Percentiles rank a stretch among this genome's conserved stretches.
Evolutionary conservation across 306 rosid genomes (phyloP).

Genomic region (Sindora glabra): DNA sequence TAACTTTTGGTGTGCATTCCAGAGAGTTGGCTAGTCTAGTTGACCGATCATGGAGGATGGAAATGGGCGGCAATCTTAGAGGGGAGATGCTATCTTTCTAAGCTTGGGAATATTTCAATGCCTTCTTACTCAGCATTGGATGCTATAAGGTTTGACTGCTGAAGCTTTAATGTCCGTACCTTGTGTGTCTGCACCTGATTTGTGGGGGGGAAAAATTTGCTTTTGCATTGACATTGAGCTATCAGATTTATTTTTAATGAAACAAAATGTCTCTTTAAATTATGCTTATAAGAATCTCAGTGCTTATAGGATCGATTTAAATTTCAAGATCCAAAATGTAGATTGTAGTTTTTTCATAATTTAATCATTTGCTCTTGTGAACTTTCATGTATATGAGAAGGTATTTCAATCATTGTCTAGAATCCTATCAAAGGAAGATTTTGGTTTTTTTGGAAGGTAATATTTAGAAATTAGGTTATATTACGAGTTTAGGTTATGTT

Average conservation of each 20-base stretch:
- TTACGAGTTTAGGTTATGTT: too few relatives aligned
- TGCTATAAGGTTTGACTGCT: slow-evolving; percentile 39
- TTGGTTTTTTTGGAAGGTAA: too few relatives aligned
- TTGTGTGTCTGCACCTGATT: neutral
- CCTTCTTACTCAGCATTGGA: slow-evolving; percentile 20
- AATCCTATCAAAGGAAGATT: neutral
- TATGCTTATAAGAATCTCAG: neutral
- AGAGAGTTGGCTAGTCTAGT: slow-evolving; percentile 74
- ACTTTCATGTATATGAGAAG: too few relatives aligned
- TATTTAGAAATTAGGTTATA: too few relatives aligned
- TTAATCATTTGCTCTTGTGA: neutral
- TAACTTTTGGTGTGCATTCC: slow-evolving; percentile 26
- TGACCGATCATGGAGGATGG: slow-evolving; percentile 85
- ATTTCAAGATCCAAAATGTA: neutral
- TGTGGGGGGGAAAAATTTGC: neutral
- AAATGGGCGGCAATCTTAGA: slow-evolving; percentile 84
- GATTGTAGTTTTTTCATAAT: neutral
- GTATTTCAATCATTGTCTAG: neutral
- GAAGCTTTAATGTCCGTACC: slow-evolving; percentile 9
- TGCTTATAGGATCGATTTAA: neutral
- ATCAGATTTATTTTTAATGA: neutral
- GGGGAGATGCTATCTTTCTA: slow-evolving; percentile 48
- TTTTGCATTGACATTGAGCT: neutral
- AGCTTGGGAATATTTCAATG: slow-evolving; percentile 12
- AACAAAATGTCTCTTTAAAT: neutral